Base-by-base conservation (phyloP, 805 yeast species). In the Candida multigemmis region DNA sequence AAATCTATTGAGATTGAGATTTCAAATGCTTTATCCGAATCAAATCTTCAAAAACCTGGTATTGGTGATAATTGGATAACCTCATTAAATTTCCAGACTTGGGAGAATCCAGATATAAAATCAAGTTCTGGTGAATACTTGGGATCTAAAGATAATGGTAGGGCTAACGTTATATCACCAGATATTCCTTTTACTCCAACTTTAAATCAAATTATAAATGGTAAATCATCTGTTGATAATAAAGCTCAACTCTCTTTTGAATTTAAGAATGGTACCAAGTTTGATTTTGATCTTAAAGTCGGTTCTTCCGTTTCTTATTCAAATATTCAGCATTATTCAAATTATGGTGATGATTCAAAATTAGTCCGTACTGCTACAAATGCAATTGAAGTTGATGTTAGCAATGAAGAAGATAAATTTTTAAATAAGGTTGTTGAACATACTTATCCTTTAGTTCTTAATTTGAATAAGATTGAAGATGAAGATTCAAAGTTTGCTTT, bases 51-150 rank as follows among this genome's bases (percentile, higher is more conserved):
- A 10, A 41, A 42, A 13, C 21, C 40, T n/a, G 41, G 44, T 24
- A 44, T 53, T 48, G 42, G 68, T 44, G 56, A 65, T 12, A 71
- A 74, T 44, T 77, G 85, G 85, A 64, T 74, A 24, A 50, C 74
- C 10, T 54, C 77, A 15, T 81, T 75, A 8, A 70, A 65, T 33
- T 39, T 77, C 17, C 55, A 69, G 21, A 54, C 72, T 12, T 77
- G 74, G 69, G 77, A 73, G 44, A 59, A 60, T 27, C 37, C 44
- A 2, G 36, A 52, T 8, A 58, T 74, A 16, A 50, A 38, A 7
- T 41, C 43, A 12, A 50, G 66, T 20, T 27, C 39, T 5, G 78
- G 77, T 31, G 45, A 50, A 7, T n/a, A n/a, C n/a, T n/a, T n/a
- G n/a, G 19, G 10, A 17, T 17, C 19, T 10, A 17, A 17, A 10